Evolutionary conservation across 1,139 yeast species (phyloP).

Genomic region (Sugiyamaella sp.): DNA sequence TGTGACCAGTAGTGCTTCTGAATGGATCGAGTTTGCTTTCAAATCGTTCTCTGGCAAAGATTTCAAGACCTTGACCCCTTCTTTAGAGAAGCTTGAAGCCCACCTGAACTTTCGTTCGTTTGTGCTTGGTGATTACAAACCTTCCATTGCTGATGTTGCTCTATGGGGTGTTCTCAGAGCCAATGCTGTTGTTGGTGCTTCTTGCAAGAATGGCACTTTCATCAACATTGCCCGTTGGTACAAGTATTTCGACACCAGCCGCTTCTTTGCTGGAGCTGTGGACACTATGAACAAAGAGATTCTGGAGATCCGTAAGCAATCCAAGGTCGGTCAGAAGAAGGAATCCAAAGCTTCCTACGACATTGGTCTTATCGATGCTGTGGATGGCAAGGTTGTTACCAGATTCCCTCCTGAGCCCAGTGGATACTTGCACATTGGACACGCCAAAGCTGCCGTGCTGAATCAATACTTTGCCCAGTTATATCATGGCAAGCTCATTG

Average conservation of each 20-base stretch:
- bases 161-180: conserved; percentile 94
- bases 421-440: conserved; percentile 96
- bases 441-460: conserved; percentile 94
- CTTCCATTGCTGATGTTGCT: conserved; percentile 79
- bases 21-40: conserved; percentile 73
- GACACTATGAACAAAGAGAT: conserved; percentile 68
- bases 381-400: conserved; percentile 91
- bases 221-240: conserved; percentile 94
- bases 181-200: conserved; percentile 89
- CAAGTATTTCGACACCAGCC: conserved; percentile 67
- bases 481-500: conserved; percentile 90
- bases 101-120: conserved; percentile 86
- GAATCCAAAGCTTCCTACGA: conserved; percentile 76
- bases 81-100: conserved; percentile 78
- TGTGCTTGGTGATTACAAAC: conserved; percentile 60
- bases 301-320: conserved; percentile 71
- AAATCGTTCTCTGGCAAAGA: conserved; percentile 77
- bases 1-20: conserved; percentile 32
- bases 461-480: conserved; percentile 94
- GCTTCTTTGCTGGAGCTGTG: conserved; percentile 68
- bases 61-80: conserved; percentile 78
- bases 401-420: conserved; percentile 95
- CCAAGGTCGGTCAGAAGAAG: conserved; percentile 58
- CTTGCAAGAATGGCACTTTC: conserved; percentile 80
- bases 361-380: conserved; percentile 88